phyloP scores from a whole-genome alignment of 2,329 filamentous ascomycete species.

The Fusarium stilboides region DNA sequence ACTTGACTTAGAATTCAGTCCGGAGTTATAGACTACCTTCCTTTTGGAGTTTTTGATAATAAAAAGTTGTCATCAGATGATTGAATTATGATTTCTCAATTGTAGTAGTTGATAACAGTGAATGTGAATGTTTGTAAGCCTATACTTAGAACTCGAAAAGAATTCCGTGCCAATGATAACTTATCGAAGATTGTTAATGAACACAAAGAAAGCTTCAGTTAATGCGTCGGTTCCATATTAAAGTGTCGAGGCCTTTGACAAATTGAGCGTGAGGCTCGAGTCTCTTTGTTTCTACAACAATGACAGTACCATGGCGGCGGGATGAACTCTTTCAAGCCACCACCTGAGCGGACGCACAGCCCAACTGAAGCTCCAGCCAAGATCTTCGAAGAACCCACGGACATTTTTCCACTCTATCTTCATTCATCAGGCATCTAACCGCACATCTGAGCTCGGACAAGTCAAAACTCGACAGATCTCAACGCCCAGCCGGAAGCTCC shows the following conservation, averaged over 20 bases:
- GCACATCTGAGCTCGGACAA: constrained; percentile 17
- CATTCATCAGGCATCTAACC: background rate
- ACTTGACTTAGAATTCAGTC: constrained; percentile 16
- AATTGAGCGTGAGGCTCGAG: background rate
- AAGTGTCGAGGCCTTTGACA: background rate
- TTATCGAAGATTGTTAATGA: background rate
- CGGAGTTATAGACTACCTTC: constrained; percentile 1
- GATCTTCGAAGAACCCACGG: constrained; percentile 20
- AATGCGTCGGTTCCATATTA: background rate
- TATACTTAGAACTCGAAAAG: background rate
- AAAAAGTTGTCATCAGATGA: constrained; percentile 1
- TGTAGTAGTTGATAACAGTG: background rate
- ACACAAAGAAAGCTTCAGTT: background rate
- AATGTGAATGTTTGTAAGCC: background rate
- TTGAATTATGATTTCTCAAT: background rate
- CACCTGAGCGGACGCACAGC: constrained; percentile 17
- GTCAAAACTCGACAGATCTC: background rate
- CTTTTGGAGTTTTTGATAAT: constrained; percentile 17
- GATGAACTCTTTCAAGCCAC: constrained; percentile 22
- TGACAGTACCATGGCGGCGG: background rate
- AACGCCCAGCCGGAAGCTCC: constrained; percentile 5
- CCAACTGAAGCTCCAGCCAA: constrained; percentile 16
- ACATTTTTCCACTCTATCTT: background rate
- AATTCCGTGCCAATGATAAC: background rate
- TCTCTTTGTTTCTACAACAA: constrained; percentile 21